Evolutionary conservation across 371 early-diverging fungal species (phyloP).

Genomic region (Nematocida parisii): DNA sequence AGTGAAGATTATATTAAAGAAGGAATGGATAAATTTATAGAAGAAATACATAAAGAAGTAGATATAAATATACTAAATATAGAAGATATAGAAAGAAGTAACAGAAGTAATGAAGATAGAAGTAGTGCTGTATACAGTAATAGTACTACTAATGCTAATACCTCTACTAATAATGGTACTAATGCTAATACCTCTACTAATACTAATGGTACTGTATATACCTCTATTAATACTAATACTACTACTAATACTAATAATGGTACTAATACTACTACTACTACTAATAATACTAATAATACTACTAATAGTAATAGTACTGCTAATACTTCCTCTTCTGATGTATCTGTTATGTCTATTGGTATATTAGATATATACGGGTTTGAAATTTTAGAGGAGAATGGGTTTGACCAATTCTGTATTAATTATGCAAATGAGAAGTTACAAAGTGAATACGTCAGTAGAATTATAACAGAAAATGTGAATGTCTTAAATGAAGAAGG

Average conservation of each 20-base stretch:
- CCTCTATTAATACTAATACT: too few species aligned
- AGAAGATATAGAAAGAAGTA: background rate
- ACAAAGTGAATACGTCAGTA: constrained; percentile 75
- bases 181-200: too few species aligned
- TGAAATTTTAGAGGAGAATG: constrained; percentile 71
- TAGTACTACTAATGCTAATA: too few species aligned
- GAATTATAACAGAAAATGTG: constrained; percentile 85
- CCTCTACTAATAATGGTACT: too few species aligned
- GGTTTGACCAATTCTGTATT: constrained; percentile 72
- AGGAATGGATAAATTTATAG: background rate
- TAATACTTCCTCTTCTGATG: too few species aligned
- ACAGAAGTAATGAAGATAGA: background rate
- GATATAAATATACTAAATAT: background rate
- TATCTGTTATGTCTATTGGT: constrained; percentile 66
- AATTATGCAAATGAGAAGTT: constrained; percentile 74
- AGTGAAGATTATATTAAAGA: too few species aligned
- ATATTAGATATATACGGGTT: constrained; percentile 76
- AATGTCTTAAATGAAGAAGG: constrained; percentile 74
- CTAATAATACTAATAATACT: too few species aligned
- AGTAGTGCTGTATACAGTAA: too few species aligned
- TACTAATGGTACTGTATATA: too few species aligned
- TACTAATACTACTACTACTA: too few species aligned
- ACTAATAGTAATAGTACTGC: too few species aligned
- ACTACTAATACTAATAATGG: too few species aligned
- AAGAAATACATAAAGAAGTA: background rate